These are phyloP conservation scores for Chalaropsis thielavioides DNA, from an alignment of 2,329 filamentous ascomycete species.

Conservation along the genomic window DNA sequence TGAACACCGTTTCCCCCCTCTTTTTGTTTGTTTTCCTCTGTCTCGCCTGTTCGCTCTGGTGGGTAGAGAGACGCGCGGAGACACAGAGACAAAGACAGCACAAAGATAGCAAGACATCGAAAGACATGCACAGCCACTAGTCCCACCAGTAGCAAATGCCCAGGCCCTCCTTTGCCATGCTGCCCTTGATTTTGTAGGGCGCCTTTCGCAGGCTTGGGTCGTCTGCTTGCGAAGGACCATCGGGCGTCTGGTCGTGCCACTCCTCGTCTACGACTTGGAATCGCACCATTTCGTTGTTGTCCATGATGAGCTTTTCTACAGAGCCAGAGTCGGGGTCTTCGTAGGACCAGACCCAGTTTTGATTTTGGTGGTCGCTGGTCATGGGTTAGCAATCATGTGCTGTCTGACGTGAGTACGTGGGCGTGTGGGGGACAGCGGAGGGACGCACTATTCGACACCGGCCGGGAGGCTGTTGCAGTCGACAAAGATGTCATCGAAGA, in stretches of 20 bases:
- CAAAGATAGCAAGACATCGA: neutral
- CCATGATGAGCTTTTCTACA: constrained; percentile 60
- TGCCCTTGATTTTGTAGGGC: constrained; percentile 55
- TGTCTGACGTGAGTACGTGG: neutral
- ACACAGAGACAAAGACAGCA: neutral
- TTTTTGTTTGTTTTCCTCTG: neutral
- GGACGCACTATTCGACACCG: constrained; percentile 57
- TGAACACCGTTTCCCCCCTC: neutral
- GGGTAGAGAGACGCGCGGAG: neutral
- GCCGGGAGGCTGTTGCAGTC: constrained; percentile 59
- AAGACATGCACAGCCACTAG: neutral
- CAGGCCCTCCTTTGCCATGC: constrained; percentile 48
- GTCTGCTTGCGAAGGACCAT: constrained; percentile 46
- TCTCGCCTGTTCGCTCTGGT: neutral
- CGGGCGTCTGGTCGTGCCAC: constrained; percentile 78
- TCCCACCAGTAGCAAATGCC: constrained; percentile 54
- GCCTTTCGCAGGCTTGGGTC: constrained; percentile 49
- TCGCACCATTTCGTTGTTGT: constrained; percentile 76
- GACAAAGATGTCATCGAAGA: constrained; percentile 86
- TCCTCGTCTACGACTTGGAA: constrained; percentile 76
- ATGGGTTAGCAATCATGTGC: neutral
- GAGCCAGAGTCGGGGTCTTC: constrained; percentile 33
- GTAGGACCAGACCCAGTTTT: constrained; percentile 72
- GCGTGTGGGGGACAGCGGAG: neutral
- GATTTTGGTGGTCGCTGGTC: constrained; percentile 53